Evolutionary conservation across 2,329 filamentous ascomycete genomes (phyloP).

Genomic region (Alternaria arbusti): DNA sequence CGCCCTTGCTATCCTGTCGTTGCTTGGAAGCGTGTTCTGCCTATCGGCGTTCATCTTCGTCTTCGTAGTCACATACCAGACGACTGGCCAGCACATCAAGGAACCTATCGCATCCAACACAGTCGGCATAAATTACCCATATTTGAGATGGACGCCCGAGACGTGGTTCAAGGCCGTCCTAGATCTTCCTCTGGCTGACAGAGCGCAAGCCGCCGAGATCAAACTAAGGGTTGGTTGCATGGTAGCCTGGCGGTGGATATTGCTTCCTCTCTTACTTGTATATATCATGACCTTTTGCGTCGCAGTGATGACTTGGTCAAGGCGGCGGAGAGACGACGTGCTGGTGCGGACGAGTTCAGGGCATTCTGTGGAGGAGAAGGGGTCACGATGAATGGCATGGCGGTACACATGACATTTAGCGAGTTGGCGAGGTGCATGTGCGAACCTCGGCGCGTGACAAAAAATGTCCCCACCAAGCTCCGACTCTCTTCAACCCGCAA

Average conservation of each 20-base stretch:
- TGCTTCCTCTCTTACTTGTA: constrained; percentile 36
- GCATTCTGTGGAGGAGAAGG: constrained; percentile 20
- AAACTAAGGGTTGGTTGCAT: constrained; percentile 30
- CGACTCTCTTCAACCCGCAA: constrained; percentile 8
- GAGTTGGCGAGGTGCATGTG: constrained; percentile 5
- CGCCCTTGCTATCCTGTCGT: constrained; percentile 43
- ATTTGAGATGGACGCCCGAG: constrained; percentile 40
- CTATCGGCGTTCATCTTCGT: constrained; percentile 40
- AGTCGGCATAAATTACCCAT: constrained; percentile 27
- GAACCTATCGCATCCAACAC: constrained; percentile 26
- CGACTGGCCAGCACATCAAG: constrained; percentile 32
- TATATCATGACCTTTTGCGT: constrained; percentile 29
- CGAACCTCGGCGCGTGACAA: constrained; percentile 31
- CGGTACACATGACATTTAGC: constrained; percentile 15
- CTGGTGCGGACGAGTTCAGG: constrained; percentile 6
- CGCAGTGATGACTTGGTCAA: constrained; percentile 22
- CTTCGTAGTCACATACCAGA: constrained; percentile 40
- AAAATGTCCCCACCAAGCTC: constrained; percentile 24
- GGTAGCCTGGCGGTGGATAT: constrained; percentile 44
- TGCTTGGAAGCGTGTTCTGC: constrained; percentile 36
- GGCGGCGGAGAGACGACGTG: constrained; percentile 27
- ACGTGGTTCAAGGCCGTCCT: constrained; percentile 43
- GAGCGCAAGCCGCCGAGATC: constrained; percentile 23
- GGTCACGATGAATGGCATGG: neutral
- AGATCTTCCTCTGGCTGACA: constrained; percentile 33